Conservation (phyloP, 495 filamentous ascomycete genomes). For the Parathielavia appendiculata region DNA sequence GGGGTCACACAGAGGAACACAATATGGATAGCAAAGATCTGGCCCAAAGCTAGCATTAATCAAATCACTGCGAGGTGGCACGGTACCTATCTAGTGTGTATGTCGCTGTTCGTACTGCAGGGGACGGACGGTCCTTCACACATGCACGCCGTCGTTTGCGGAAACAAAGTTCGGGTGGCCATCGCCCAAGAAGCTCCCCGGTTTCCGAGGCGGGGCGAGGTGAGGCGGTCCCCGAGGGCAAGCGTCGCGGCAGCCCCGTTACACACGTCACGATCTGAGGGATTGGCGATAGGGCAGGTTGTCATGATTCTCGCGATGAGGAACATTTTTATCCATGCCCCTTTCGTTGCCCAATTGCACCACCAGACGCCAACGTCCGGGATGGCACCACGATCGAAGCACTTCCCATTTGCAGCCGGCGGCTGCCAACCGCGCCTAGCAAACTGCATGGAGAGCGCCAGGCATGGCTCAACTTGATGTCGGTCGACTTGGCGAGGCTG, state of each 20-base stretch:
- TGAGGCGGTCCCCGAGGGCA: neutral
- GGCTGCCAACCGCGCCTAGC: constrained; percentile 5
- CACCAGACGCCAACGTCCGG: neutral
- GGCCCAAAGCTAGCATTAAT: too few species aligned
- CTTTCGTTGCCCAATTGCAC: too few species aligned
- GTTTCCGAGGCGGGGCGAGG: neutral
- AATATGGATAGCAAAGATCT: neutral
- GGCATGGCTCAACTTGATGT: neutral
- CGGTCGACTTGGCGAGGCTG: neutral
- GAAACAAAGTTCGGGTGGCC: neutral
- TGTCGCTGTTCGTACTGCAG: neutral
- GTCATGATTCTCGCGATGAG: neutral
- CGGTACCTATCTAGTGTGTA: neutral
- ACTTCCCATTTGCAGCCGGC: too few species aligned
- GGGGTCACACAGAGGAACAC: neutral
- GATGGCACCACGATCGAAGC: neutral
- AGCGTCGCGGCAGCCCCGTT: neutral
- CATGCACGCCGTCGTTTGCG: constrained; percentile 7
- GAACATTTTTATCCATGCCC: too few species aligned
- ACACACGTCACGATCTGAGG: neutral
- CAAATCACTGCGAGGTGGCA: neutral
- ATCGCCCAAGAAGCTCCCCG: neutral
- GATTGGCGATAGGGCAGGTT: neutral
- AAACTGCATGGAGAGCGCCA: neutral
- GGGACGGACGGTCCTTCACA: neutral